Percentiles rank a stretch among this genome's conserved stretches.
These are phyloP conservation scores for Platanthera zijinensis DNA, from an alignment of 106 monocot species.

Conservation along the genomic window DNA sequence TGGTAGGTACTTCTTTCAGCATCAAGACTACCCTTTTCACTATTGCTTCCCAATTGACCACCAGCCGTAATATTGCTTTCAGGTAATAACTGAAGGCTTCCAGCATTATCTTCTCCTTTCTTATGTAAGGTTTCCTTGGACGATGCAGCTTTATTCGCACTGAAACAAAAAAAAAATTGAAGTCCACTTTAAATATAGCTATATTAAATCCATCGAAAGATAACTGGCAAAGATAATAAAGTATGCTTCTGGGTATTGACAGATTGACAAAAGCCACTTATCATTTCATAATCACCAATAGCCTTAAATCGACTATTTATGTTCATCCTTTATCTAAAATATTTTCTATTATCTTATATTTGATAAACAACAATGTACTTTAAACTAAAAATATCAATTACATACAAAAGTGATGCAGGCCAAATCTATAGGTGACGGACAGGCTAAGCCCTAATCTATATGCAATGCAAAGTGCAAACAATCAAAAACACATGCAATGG, in stretches of 20 bases:
- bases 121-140: constrained; percentile 17
- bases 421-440: too few relatives aligned
- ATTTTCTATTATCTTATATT: too few relatives aligned
- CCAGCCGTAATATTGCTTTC: constrained; percentile 21
- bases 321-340: too few relatives aligned
- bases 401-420: too few relatives aligned
- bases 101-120: constrained; percentile 16
- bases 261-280: too few relatives aligned
- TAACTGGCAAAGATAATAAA: not conserved
- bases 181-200: not conserved
- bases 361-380: too few relatives aligned
- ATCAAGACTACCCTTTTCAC: constrained; percentile 5
- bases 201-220: not conserved
- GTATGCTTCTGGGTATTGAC: not conserved
- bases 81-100: constrained; percentile 8
- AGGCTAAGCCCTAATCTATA: too few relatives aligned
- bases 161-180: constrained; percentile 11
- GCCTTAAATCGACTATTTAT: too few relatives aligned
- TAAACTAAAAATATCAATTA: too few relatives aligned
- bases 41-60: constrained; percentile 8
- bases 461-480: too few relatives aligned
- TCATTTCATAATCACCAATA: too few relatives aligned
- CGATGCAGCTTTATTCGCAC: constrained; percentile 27
- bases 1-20: constrained; percentile 25
- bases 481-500: too few relatives aligned